phyloP scores from a whole-genome alignment of 2,329 filamentous ascomycete genomes.

The Botrytis elliptica region DNA sequence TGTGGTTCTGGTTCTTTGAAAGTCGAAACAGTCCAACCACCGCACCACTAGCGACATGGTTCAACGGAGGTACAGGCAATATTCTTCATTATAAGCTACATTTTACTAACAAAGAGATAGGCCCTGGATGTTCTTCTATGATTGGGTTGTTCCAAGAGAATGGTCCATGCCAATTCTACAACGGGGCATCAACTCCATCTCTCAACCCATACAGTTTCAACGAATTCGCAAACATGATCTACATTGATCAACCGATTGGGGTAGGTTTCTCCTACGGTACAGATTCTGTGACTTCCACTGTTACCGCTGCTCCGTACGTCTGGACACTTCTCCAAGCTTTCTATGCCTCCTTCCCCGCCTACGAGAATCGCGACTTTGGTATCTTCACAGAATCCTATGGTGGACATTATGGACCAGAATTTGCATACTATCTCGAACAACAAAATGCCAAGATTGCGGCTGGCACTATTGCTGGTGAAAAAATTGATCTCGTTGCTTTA shows the following conservation, averaged over 20 bases:
- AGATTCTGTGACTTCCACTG: slow-evolving; percentile 47
- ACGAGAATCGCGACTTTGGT: slow-evolving; percentile 57
- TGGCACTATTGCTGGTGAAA: slow-evolving; percentile 41
- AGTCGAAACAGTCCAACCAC: slow-evolving; percentile 50
- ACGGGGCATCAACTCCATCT: slow-evolving; percentile 43
- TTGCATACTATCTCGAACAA: slow-evolving; percentile 54
- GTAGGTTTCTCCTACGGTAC: slow-evolving; percentile 45
- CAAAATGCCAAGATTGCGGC: slow-evolving; percentile 53
- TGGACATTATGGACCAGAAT: slow-evolving; percentile 58
- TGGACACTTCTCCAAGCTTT: slow-evolving; percentile 61
- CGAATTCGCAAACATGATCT: slow-evolving; percentile 44
- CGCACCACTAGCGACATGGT: slow-evolving; percentile 46
- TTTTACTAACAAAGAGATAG: background rate
- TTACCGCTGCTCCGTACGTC: slow-evolving; percentile 49
- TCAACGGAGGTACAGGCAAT: slow-evolving; percentile 42
- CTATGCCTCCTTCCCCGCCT: slow-evolving; percentile 61
- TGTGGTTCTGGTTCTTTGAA: slow-evolving; percentile 55
- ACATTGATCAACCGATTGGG: slow-evolving; percentile 43
- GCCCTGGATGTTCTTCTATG: slow-evolving; percentile 53
- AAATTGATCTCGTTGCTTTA: slow-evolving; percentile 39
- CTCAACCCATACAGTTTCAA: slow-evolving; percentile 45
- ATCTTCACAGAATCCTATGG: slow-evolving; percentile 55
- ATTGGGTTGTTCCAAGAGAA: slow-evolving; percentile 58
- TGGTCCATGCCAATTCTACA: slow-evolving; percentile 44
- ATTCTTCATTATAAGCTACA: background rate